These are phyloP conservation scores for Hirschioporus abietinus DNA, from an alignment of 768 basidiomycete genomes.

Conservation along the genomic window DNA sequence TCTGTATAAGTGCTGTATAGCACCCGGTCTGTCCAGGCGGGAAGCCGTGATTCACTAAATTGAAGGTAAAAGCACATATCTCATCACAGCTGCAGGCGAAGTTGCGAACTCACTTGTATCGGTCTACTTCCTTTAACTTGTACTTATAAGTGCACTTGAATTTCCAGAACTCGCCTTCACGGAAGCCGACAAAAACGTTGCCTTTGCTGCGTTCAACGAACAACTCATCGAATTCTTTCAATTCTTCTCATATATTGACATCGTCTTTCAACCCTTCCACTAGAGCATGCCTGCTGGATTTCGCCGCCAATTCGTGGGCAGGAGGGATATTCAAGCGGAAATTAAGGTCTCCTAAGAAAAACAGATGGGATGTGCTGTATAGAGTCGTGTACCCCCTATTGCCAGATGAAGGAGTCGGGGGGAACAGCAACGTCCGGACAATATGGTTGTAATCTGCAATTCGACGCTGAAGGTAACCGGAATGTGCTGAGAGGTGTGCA, in stretches of 20 bases:
- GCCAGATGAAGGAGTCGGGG: conserved; percentile 38
- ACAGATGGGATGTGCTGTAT: conserved; percentile 84
- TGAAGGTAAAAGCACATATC: conserved; percentile 9
- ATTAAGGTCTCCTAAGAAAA: conserved; percentile 92
- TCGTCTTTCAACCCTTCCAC: conserved; percentile 42
- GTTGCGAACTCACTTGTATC: conserved; percentile 62
- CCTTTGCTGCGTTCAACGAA: conserved; percentile 56
- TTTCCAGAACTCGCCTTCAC: conserved; percentile 82
- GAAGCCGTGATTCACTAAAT: conserved; percentile 59
- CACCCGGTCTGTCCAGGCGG: conserved; percentile 92
- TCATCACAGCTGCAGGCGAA: conserved; percentile 5
- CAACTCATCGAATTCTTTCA: conserved; percentile 75
- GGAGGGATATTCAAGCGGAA: conserved; percentile 70
- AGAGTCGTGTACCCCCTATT: conserved; percentile 49
- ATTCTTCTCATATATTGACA: conserved; percentile 45
- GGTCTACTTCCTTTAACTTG: conserved; percentile 71
- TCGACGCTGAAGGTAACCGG: conserved; percentile 54
- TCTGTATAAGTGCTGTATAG: conserved; percentile 77
- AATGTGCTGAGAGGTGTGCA: conserved; percentile 87
- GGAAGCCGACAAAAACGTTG: conserved; percentile 62
- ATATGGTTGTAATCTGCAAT: conserved; percentile 80
- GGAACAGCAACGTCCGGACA: conserved; percentile 74
- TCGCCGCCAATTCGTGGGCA: conserved; percentile 39
- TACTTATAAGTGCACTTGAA: conserved; percentile 95
- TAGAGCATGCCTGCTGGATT: conserved; percentile 29